These are phyloP conservation scores for Avena eriantha DNA, from an alignment of 176 grass and related monocot species.

Conservation along the genomic window DNA sequence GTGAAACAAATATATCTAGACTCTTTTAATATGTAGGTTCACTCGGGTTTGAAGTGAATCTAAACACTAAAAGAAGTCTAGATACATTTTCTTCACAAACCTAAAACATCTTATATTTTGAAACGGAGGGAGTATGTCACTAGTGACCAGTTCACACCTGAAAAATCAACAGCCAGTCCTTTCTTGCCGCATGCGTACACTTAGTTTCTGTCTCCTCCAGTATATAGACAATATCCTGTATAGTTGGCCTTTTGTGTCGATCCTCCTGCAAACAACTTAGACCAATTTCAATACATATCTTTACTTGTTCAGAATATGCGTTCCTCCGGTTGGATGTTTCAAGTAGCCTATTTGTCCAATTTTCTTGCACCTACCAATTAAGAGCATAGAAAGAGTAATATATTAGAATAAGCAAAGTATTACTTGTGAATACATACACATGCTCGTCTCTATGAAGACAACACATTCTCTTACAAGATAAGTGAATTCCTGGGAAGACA, in stretches of 20 bases:
- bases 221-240: neutral
- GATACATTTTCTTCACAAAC: no score
- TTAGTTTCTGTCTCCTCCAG: neutral
- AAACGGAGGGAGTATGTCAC: no score
- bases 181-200: neutral
- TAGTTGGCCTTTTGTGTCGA: neutral
- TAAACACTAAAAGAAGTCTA: no score
- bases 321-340: accelerated
- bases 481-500: neutral
- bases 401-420: neutral
- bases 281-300: neutral
- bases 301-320: neutral
- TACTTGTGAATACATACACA: neutral
- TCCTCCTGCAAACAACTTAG: neutral
- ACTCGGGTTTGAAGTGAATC: no score
- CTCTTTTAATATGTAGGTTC: no score
- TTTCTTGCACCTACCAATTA: neutral
- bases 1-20: no score
- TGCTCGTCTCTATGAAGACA: neutral
- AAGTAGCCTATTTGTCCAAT: neutral
- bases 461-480: neutral
- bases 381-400: neutral
- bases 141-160: neutral
- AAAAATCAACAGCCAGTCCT: neutral
- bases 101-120: no score